phyloP scores from a whole-genome alignment of 768 basidiomycete species.

The Tricholomella constricta region DNA sequence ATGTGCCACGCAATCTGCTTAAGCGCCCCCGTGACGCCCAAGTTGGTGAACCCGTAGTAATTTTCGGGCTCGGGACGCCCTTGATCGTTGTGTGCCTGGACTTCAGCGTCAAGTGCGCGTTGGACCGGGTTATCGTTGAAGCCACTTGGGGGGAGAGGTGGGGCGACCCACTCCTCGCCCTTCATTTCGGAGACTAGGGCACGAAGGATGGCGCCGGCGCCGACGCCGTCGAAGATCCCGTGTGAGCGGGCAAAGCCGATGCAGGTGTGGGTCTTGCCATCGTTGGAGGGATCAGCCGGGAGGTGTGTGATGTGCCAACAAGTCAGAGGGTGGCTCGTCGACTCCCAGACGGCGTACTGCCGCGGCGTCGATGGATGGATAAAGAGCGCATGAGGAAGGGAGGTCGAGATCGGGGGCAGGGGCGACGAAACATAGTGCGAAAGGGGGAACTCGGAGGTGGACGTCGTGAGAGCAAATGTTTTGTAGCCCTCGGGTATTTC shows the following conservation, averaged over 20 bases:
- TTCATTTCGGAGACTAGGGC: constrained; percentile 43
- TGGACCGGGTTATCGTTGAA: constrained; percentile 36
- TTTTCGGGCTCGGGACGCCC: neutral
- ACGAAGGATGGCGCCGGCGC: constrained; percentile 36
- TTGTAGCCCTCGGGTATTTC: constrained; percentile 33
- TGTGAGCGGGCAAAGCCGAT: constrained; percentile 45
- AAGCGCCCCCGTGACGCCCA: constrained; percentile 31
- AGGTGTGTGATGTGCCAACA: constrained; percentile 48
- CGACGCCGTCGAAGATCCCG: constrained; percentile 44
- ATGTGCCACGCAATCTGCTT: constrained; percentile 37
- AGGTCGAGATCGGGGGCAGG: constrained; percentile 30
- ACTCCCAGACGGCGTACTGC: constrained; percentile 37
- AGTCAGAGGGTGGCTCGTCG: constrained; percentile 36
- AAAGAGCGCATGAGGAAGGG: constrained; percentile 40
- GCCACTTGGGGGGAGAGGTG: constrained; percentile 34
- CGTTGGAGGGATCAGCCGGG: constrained; percentile 29
- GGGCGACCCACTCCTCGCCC: constrained; percentile 37
- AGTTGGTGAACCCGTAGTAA: constrained; percentile 26
- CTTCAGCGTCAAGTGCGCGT: constrained; percentile 24
- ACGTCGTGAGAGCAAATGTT: constrained; percentile 38
- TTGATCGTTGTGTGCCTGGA: constrained; percentile 2
- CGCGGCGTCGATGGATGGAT: constrained; percentile 40
- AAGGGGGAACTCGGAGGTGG: constrained; percentile 34
- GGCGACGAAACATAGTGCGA: constrained; percentile 38
- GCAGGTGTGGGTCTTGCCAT: constrained; percentile 33